Evolutionary conservation across 352 stramenopile genomes (phyloP).

Genomic region (Globisporangium rhizosaccharum): DNA sequence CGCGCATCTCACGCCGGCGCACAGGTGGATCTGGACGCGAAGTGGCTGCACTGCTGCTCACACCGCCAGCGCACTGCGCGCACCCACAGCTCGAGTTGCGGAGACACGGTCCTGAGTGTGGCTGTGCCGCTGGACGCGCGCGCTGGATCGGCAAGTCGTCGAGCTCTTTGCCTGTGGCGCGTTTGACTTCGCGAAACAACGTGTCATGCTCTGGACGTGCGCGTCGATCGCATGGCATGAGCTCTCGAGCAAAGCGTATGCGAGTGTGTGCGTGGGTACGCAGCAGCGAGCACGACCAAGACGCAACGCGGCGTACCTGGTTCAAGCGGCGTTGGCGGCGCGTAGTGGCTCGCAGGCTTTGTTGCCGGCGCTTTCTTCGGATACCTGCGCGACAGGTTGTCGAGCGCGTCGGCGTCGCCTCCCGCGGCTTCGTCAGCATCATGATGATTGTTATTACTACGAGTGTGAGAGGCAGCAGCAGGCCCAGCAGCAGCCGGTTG

Average conservation of each 20-base stretch:
- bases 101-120: constrained; percentile 45
- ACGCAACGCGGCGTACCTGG: constrained; percentile 29
- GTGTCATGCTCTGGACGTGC: constrained; percentile 63
- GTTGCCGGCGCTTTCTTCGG: constrained; percentile 37
- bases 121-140: constrained; percentile 6
- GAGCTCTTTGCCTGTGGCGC: constrained; percentile 57
- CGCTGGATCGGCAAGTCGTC: constrained; percentile 52
- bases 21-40: constrained; percentile 21
- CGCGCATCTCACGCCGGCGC: constrained; percentile 30
- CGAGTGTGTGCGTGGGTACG: neutral
- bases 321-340: constrained; percentile 28
- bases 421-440: constrained; percentile 21
- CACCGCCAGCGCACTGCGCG: constrained; percentile 46
- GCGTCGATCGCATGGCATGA: no score
- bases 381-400: constrained; percentile 59
- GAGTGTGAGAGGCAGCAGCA: constrained; percentile 18
- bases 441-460: constrained; percentile 57
- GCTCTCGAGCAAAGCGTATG: neutral
- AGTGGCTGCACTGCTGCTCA: constrained; percentile 4
- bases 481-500: neutral
- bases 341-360: constrained; percentile 13
- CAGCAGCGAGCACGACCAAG: neutral
- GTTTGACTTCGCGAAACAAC: constrained; percentile 80
- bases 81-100: constrained; percentile 70
- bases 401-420: constrained; percentile 39